Evolutionary conservation across 495 filamentous ascomycete genomes (phyloP), one percentile per base, ranked within the genome.

Genomic region (Opeltia flavorubescens): DNA sequence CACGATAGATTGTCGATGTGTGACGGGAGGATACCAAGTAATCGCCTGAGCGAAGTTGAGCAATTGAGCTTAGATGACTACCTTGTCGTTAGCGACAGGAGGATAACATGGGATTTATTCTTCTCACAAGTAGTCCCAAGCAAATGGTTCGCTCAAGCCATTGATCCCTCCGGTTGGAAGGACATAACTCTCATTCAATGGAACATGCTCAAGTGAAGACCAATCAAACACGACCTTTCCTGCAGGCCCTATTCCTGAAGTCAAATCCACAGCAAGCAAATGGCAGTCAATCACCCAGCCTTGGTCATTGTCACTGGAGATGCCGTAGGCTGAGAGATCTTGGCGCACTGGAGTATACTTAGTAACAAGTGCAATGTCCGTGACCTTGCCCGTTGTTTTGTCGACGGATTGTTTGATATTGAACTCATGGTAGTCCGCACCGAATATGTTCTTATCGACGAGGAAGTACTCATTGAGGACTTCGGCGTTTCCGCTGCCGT

Each of bases 11-110:
- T 25, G 72, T 64, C 54, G 68, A 71, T 1, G 70, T 70, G 53
- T 80, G 70, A 4, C 77, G 72, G 5, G 72, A 71, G 1, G 76
- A 79, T 23, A 80, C 70, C 31, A 80, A 54, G 53, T 79, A 80
- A 58, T 77, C 70, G 5, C 76, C 74, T 3, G 69, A 66, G 0
- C 36, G 35, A 54, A 75, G 69, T 57, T 77, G 78, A 53, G 79
- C 75, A 43, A 81, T 64, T 17, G 72, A 76, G 58, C 80, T 78
- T 60, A 81, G 58, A 78, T 41, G 38, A 21, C 38, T 41, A 13
- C 6, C 9, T 36, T 17, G 7, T n/a, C n/a, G 20, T 36, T 12
- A 17, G 20, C n/a, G 34, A 6, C 5, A 12, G 5, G 34, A 4
- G n/a, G 34, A 17, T 17, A 6, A 3, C 6, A 1, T 0, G n/a